Conservation (phyloP, 306 rosid species). For the Canavalia ensiformis region DNA sequence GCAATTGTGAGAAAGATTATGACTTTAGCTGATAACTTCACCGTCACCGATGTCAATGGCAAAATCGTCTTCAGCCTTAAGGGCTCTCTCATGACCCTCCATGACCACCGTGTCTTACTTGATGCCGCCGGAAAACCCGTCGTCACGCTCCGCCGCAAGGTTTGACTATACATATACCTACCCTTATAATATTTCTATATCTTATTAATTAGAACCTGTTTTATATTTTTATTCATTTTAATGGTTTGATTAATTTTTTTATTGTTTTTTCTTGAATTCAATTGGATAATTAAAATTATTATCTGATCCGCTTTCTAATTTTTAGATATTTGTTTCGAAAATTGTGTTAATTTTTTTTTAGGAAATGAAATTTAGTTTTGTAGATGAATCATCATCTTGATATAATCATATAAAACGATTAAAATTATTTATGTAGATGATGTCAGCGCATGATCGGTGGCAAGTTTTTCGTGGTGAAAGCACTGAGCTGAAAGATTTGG, state of each 20-base stretch:
- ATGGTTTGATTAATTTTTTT: background rate
- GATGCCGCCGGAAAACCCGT: constrained; percentile 61
- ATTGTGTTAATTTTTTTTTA: background rate
- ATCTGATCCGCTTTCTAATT: background rate
- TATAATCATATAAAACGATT: background rate
- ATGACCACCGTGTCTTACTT: constrained; percentile 56
- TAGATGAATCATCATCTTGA: background rate
- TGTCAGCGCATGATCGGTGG: constrained; percentile 55
- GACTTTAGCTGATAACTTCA: constrained; percentile 52
- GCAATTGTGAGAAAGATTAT: constrained; percentile 52
- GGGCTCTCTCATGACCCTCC: constrained; percentile 51
- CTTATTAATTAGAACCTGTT: background rate
- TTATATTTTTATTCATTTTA: background rate
- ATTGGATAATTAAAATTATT: background rate
- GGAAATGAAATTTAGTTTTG: too few relatives aligned
- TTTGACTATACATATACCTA: background rate
- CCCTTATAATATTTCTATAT: background rate
- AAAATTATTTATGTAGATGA: constrained; percentile 37
- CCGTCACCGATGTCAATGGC: constrained; percentile 59
- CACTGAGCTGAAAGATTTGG: constrained; percentile 40
- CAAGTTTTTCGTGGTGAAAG: constrained; percentile 53
- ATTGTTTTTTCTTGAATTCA: background rate
- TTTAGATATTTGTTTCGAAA: background rate
- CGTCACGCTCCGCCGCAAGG: constrained; percentile 60
- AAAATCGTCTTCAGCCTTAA: constrained; percentile 61